Conservation (phyloP, 805 yeast genomes). For the Candida orba region DNA sequence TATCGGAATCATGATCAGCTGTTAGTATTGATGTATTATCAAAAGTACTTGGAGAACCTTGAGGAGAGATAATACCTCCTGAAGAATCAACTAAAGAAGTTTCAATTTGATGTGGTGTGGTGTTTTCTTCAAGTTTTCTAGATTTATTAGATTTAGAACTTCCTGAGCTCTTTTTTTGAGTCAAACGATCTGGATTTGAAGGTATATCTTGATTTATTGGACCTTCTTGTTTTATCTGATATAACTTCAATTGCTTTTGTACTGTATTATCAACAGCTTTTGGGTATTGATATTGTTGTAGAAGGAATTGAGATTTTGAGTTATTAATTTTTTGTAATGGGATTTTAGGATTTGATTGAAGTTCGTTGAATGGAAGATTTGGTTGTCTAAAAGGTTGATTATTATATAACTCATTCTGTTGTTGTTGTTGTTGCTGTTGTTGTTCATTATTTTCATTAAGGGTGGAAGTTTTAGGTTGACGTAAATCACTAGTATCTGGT, state of each 20-base stretch:
- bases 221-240: slow-evolving; percentile 11
- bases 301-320: background rate
- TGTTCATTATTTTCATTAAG: too few species aligned
- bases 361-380: slow-evolving; percentile 5
- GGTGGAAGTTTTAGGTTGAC: background rate
- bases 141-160: slow-evolving; percentile 2
- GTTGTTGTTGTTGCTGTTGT: slow-evolving; percentile 1
- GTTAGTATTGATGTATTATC: background rate
- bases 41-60: background rate
- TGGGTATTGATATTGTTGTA: slow-evolving; percentile 11
- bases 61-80: background rate
- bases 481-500: slow-evolving; percentile 12
- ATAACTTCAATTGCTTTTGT: background rate
- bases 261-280: background rate
- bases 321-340: background rate
- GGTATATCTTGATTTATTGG: slow-evolving; percentile 4
- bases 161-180: slow-evolving; percentile 7
- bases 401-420: background rate
- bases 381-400: slow-evolving; percentile 8
- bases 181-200: slow-evolving; percentile 3
- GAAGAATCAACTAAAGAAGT: background rate
- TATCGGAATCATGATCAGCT: background rate
- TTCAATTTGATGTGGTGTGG: slow-evolving; percentile 1
- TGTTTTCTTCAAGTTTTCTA: slow-evolving; percentile 6
- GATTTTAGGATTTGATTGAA: slow-evolving; percentile 2